Conservation (phyloP, 1,139 yeast species). For the Lodderomyces metapsilosis region DNA sequence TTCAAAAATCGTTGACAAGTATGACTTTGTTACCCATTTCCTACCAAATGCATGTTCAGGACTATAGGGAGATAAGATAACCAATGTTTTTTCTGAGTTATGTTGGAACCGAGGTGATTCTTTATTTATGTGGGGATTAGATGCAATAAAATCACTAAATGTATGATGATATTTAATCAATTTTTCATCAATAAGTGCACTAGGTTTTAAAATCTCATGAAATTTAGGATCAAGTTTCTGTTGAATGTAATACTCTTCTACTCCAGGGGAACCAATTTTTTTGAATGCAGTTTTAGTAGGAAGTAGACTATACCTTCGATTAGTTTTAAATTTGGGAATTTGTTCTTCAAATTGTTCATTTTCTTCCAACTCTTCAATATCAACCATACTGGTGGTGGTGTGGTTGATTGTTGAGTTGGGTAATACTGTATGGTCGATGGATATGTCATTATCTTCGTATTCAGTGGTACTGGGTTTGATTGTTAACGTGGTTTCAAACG, state of each 20-base stretch:
- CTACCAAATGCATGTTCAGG: slow-evolving; percentile 72
- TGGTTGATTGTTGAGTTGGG: slow-evolving; percentile 29
- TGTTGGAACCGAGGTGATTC: slow-evolving; percentile 49
- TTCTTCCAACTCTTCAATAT: slow-evolving; percentile 36
- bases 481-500: slow-evolving; percentile 48
- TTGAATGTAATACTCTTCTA: slow-evolving; percentile 16
- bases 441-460: slow-evolving; percentile 36
- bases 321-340: slow-evolving; percentile 39
- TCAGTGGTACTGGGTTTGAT: slow-evolving; percentile 43
- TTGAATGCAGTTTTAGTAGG: slow-evolving; percentile 19
- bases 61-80: slow-evolving; percentile 59
- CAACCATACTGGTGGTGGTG: slow-evolving; percentile 30
- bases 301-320: slow-evolving; percentile 28
- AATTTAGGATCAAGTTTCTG: slow-evolving; percentile 21
- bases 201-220: slow-evolving; percentile 30
- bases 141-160: slow-evolving; percentile 48
- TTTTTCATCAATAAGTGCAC: slow-evolving; percentile 33
- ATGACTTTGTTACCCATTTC: slow-evolving; percentile 71
- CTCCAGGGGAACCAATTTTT: slow-evolving; percentile 16
- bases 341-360: slow-evolving; percentile 30
- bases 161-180: slow-evolving; percentile 40
- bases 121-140: slow-evolving; percentile 54
- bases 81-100: slow-evolving; percentile 49
- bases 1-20: slow-evolving; percentile 72
- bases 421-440: slow-evolving; percentile 44